Evolutionary conservation across 768 basidiomycete genomes (phyloP).

Genomic region (Sutorius australiensis): DNA sequence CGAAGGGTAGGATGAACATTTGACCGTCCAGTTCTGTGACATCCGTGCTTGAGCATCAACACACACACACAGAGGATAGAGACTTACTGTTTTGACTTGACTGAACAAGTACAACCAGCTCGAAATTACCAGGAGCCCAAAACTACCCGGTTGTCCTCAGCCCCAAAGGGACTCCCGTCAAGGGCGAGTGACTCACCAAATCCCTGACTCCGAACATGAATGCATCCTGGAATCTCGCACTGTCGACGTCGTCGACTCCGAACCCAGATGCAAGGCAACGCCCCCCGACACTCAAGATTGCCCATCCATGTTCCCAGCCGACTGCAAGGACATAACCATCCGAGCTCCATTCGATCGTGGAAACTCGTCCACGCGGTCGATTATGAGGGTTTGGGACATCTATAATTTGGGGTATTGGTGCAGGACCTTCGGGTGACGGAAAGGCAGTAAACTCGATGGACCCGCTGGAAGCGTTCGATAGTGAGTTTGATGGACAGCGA

Average conservation of each 20-base stretch:
- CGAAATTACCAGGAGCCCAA: conserved; percentile 92
- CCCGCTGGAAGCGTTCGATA: conserved; percentile 42
- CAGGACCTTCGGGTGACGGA: conserved; percentile 56
- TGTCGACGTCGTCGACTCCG: conserved; percentile 61
- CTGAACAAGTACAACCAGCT: conserved; percentile 72
- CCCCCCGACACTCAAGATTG: conserved; percentile 85
- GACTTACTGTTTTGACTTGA: conserved; percentile 48
- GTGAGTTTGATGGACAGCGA: background rate
- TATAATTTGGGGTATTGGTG: conserved; percentile 58
- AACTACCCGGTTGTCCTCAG: conserved; percentile 49
- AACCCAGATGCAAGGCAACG: conserved; percentile 79
- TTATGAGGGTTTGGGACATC: conserved; percentile 61
- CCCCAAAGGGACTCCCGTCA: background rate
- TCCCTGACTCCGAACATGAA: conserved; percentile 80
- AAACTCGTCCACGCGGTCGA: conserved; percentile 57
- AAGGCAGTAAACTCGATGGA: conserved; percentile 64
- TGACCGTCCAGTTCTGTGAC: conserved; percentile 58
- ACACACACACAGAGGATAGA: background rate
- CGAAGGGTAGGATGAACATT: conserved; percentile 84
- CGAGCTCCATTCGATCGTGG: conserved; percentile 83
- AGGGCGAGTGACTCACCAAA: conserved; percentile 48
- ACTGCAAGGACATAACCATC: conserved; percentile 95
- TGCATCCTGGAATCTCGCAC: conserved; percentile 64
- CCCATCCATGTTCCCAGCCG: conserved; percentile 90
- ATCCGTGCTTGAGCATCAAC: conserved; percentile 1